phyloP scores from a whole-genome alignment of 1,284 basidiomycete species.

The Irpex sp. region DNA sequence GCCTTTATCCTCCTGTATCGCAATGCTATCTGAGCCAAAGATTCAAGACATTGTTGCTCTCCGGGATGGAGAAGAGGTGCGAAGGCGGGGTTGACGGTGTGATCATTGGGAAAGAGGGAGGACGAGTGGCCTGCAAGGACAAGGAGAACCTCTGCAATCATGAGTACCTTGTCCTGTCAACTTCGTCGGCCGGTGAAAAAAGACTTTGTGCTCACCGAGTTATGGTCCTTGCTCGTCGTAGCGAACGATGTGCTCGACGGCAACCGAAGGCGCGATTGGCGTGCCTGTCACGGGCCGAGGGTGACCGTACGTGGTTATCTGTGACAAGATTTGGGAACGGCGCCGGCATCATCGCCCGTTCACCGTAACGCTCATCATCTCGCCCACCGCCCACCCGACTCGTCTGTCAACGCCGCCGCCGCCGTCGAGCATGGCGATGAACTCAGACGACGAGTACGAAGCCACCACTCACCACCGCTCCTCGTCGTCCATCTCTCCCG shows the following conservation, averaged over 20 bases:
- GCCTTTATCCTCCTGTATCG: constrained; percentile 68
- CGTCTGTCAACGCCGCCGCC: background rate
- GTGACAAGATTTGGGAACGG: background rate
- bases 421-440: constrained; percentile 6
- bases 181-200: background rate
- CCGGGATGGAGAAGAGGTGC: constrained; percentile 77
- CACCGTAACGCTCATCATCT: background rate
- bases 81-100: constrained; percentile 60
- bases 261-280: background rate
- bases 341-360: background rate
- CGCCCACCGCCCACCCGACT: background rate
- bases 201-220: constrained; percentile 2
- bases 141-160: constrained; percentile 84
- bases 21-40: constrained; percentile 64
- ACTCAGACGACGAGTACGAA: constrained; percentile 14
- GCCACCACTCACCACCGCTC: constrained; percentile 1
- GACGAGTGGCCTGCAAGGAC: constrained; percentile 81
- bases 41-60: constrained; percentile 74
- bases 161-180: constrained; percentile 21
- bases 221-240: background rate
- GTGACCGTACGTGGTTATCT: background rate
- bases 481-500: constrained; percentile 1
- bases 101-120: constrained; percentile 62
- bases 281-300: background rate
- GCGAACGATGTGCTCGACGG: background rate